Evolutionary conservation across 345 rosid species (phyloP), one percentile per base, ranked within the genome.

Genomic region (Populus alba): DNA sequence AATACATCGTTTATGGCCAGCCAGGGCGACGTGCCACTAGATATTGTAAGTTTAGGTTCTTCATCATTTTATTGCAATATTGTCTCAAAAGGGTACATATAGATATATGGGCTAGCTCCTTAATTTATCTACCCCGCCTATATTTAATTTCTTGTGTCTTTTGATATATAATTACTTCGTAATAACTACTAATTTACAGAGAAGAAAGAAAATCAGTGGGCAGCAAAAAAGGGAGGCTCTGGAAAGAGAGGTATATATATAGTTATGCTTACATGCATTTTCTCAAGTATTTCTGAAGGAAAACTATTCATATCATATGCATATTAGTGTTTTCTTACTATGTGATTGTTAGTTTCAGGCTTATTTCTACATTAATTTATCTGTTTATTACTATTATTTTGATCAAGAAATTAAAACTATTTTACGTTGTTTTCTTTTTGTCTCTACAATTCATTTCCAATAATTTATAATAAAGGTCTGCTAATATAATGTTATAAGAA

Each of bases 141-240:
- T 3, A 16, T 49, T 49, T 49, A 20, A 16, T 49, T 49, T 49
- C 20, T 49, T 1, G 6, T 49, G 55, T 49, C 20, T 49, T 31
- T 45, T 57, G 11, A 41, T 33, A 2, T 23, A 11, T 27, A 27
- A 27, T 55, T 18, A 33, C 51, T 72, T 59, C 23, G 69, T 39
- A 61, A 37, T 27, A 0, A 71, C 17, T 79, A 66, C 73, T 33
- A 66, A 11, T 6, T 81, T 68, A 51, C 85, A 90, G 97, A 90
- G 89, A 82, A 93, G 83, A 74, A 92, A 90, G 91, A 90, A 80
- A 92, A 77, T 78, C 49, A 83, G 79, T 75, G 90, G 89, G 69
- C 92, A 85, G 85, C 89, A 87, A 77, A 95, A 88, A 85, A 91
- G 78, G 83, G 97, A 90, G 79, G 91, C 85, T 70, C 90, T 93